A percentile compares a stretch with the other conserved stretches of the same genome.
phyloP scores from a whole-genome alignment of 2,329 filamentous ascomycete genomes.

The Lizonia empirigonia region DNA sequence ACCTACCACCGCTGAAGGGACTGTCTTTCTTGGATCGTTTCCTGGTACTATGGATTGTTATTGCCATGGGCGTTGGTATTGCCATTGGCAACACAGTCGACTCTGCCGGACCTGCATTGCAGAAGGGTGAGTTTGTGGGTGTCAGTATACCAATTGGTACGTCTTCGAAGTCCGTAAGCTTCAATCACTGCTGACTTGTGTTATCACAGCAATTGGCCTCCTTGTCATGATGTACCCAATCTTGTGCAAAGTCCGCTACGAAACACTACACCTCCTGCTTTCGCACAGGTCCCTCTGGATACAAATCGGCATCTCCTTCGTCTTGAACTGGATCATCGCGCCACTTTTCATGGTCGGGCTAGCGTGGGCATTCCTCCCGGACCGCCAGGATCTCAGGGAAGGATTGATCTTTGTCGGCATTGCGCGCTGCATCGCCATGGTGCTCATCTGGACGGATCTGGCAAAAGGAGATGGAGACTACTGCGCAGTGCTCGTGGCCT shows the following conservation, averaged over 20 bases:
- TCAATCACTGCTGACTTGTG: not conserved
- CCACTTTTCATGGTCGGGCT: constrained; percentile 80
- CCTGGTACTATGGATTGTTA: constrained; percentile 68
- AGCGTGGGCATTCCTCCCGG: constrained; percentile 63
- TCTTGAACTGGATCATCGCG: constrained; percentile 83
- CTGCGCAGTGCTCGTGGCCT: constrained; percentile 66
- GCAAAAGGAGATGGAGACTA: constrained; percentile 81
- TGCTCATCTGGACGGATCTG: constrained; percentile 77
- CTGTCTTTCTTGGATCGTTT: constrained; percentile 54
- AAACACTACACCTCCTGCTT: constrained; percentile 72
- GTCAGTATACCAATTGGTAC: constrained; percentile 70
- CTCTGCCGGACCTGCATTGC: constrained; percentile 63
- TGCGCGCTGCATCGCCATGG: constrained; percentile 89
- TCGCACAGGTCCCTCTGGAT: constrained; percentile 69
- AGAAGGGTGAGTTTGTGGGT: constrained; percentile 74
- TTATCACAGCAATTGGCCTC: constrained; percentile 69
- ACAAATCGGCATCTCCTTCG: constrained; percentile 76
- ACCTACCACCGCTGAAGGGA: constrained; percentile 43
- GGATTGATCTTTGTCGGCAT: constrained; percentile 83
- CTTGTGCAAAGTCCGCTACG: constrained; percentile 82
- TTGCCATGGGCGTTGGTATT: constrained; percentile 78
- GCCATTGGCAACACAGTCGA: constrained; percentile 77
- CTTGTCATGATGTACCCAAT: constrained; percentile 96
- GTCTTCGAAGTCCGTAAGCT: constrained; percentile 18
- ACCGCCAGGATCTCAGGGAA: constrained; percentile 56